Conservation (phyloP, 805 yeast genomes). For the Lachancea lanzarotensis region DNA sequence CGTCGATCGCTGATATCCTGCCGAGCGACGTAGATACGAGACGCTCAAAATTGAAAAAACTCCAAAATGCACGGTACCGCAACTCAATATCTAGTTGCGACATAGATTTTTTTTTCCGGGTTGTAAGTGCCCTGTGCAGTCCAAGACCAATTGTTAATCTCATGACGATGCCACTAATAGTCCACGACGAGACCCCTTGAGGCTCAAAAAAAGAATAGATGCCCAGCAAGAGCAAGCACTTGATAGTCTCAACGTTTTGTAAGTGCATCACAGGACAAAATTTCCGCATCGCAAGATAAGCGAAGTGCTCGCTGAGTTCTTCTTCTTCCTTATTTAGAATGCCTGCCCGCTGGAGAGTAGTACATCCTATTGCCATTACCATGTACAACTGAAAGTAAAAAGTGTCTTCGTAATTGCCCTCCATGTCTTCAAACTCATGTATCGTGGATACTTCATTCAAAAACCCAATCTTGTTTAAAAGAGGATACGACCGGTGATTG, state of each 20-base stretch:
- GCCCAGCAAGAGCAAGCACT: slow-evolving; percentile 39
- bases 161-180: slow-evolving; percentile 42
- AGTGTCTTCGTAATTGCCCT: slow-evolving; percentile 18
- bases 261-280: slow-evolving; percentile 35
- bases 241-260: slow-evolving; percentile 38
- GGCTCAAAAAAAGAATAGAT: slow-evolving; percentile 47
- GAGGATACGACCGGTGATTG: slow-evolving; percentile 40
- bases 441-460: slow-evolving; percentile 29
- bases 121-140: slow-evolving; percentile 36
- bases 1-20: slow-evolving; percentile 42
- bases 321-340: slow-evolving; percentile 33
- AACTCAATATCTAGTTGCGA: slow-evolving; percentile 37
- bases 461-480: slow-evolving; percentile 37
- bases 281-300: slow-evolving; percentile 37
- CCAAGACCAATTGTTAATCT: slow-evolving; percentile 42
- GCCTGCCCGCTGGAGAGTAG: slow-evolving; percentile 40
- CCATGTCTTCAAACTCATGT: slow-evolving; percentile 28
- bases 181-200: slow-evolving; percentile 46
- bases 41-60: slow-evolving; percentile 43
- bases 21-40: slow-evolving; percentile 44
- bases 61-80: slow-evolving; percentile 44
- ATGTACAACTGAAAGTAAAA: slow-evolving; percentile 43
- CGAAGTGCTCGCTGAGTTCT: slow-evolving; percentile 36
- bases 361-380: slow-evolving; percentile 50
- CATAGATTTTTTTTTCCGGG: slow-evolving; percentile 26